Percentiles rank a stretch among this genome's conserved stretches.
Conservation (phyloP, 140 eudicot genomes). For the Bidens hawaiensis region DNA sequence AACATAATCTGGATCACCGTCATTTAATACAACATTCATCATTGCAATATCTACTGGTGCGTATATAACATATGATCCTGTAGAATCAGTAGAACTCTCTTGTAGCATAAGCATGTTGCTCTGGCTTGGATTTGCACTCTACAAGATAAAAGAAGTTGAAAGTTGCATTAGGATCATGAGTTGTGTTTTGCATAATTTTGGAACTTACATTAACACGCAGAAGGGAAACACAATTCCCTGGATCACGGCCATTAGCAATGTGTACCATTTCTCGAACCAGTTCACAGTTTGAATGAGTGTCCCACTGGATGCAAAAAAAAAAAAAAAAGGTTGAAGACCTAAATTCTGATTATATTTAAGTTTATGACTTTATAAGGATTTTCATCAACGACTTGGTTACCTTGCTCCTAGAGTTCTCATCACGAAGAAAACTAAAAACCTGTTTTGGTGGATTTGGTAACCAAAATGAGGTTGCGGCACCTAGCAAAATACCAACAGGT, state of each 20-base stretch:
- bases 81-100: slow-evolving; percentile 79
- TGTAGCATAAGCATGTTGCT: slow-evolving; percentile 94
- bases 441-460: no score
- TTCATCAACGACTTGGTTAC: no score
- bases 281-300: slow-evolving; percentile 81
- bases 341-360: background rate
- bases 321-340: background rate
- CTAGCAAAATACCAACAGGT: no score
- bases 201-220: slow-evolving; percentile 84
- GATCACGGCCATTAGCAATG: slow-evolving; percentile 92
- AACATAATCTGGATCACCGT: slow-evolving; percentile 88
- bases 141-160: slow-evolving; percentile 14
- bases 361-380: slow-evolving; percentile 3
- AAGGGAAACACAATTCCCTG: slow-evolving; percentile 89
- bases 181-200: background rate
- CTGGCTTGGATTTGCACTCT: slow-evolving; percentile 87
- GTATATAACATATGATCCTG: slow-evolving; percentile 85
- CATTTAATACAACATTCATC: slow-evolving; percentile 72
- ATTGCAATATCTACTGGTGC: slow-evolving; percentile 87
- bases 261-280: slow-evolving; percentile 97
- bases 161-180: background rate
- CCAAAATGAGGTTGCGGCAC: no score
- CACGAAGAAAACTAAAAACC: no score
- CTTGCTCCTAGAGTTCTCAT: no score
- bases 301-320: slow-evolving; percentile 81